phyloP scores from a whole-genome alignment of 2,329 filamentous ascomycete genomes.

The Colletotrichum sp. region DNA sequence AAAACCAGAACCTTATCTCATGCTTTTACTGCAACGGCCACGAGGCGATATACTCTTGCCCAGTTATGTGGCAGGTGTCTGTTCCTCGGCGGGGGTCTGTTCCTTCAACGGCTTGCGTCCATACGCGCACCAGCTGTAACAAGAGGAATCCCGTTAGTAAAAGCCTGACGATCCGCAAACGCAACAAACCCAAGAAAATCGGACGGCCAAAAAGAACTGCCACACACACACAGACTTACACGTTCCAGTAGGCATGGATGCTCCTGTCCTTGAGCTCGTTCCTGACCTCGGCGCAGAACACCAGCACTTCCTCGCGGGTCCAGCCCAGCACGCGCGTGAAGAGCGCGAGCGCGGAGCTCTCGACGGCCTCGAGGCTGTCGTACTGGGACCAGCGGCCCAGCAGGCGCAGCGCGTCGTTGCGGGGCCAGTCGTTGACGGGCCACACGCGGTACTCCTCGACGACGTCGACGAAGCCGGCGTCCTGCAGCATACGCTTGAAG shows the following conservation, averaged over 20 bases:
- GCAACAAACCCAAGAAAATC: neutral
- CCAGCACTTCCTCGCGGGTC: constrained; percentile 30
- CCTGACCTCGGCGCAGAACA: constrained; percentile 31
- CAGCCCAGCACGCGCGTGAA: constrained; percentile 37
- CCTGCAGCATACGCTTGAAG: constrained; percentile 30
- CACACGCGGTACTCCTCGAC: constrained; percentile 33
- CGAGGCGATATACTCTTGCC: accelerated
- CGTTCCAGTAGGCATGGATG: constrained; percentile 33
- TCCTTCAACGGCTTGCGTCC: neutral
- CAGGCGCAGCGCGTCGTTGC: constrained; percentile 35
- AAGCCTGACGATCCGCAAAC: no score
- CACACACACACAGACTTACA: neutral
- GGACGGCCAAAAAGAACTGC: no score
- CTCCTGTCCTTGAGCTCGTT: constrained; percentile 31
- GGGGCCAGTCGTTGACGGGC: constrained; percentile 40
- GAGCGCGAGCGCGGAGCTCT: constrained; percentile 33
- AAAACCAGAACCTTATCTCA: neutral
- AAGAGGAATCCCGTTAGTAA: neutral
- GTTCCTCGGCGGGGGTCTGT: neutral
- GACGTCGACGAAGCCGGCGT: constrained; percentile 39
- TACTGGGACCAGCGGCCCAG: constrained; percentile 31
- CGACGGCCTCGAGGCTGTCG: constrained; percentile 22
- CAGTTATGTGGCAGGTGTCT: neutral
- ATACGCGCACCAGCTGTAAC: accelerated
- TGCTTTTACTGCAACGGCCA: neutral